These are phyloP conservation scores for Ligustrum vulgare DNA, from an alignment of 257 asterid species.

Conservation along the genomic window DNA sequence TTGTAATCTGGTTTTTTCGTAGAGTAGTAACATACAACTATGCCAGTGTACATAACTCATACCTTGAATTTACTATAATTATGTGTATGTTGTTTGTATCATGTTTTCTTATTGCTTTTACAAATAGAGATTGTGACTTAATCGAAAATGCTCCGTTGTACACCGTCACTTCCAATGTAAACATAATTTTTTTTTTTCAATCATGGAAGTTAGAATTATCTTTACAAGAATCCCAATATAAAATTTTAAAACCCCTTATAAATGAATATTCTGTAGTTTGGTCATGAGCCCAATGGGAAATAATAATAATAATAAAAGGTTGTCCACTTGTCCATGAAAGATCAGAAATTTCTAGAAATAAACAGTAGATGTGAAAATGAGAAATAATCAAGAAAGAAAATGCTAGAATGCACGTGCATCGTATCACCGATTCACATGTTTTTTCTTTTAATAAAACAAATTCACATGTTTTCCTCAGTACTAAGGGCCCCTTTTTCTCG, in stretches of 20 bases:
- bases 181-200: too few species aligned
- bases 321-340: background rate
- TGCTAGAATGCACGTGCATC: background rate
- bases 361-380: background rate
- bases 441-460: too few species aligned
- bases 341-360: background rate
- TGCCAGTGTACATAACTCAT: too few species aligned
- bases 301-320: background rate
- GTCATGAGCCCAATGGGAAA: background rate
- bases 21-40: too few species aligned
- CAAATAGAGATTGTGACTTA: background rate
- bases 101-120: too few species aligned
- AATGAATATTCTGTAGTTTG: background rate
- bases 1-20: too few species aligned
- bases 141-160: too few species aligned
- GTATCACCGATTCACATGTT: background rate
- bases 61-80: too few species aligned
- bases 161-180: too few species aligned
- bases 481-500: background rate
- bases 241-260: background rate
- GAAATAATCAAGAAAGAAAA: background rate
- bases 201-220: background rate
- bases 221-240: background rate
- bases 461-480: background rate
- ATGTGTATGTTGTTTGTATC: too few species aligned